Evolutionary conservation across 306 rosid species (phyloP).

Genomic region (Morella rubra): DNA sequence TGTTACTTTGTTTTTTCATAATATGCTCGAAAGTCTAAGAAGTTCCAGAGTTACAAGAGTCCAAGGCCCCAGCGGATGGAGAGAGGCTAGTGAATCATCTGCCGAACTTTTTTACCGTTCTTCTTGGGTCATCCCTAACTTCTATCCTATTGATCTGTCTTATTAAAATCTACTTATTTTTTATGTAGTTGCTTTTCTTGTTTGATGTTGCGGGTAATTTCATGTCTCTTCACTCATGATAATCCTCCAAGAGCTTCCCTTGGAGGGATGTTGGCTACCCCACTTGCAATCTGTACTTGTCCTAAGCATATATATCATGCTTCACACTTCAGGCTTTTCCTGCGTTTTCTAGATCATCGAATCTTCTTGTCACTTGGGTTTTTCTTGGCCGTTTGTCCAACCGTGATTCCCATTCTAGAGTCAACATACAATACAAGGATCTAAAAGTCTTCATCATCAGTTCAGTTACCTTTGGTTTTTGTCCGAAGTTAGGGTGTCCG

Average conservation of each 20-base stretch:
- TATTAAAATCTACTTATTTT: not conserved
- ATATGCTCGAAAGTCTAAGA: too few species aligned
- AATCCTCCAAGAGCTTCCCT: not conserved
- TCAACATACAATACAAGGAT: constrained; percentile 30
- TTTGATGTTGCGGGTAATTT: constrained; percentile 36
- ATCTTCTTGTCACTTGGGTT: constrained; percentile 21
- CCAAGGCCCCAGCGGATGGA: too few species aligned
- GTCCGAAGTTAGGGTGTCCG: constrained; percentile 7
- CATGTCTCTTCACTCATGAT: constrained; percentile 32
- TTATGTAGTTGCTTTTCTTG: not conserved
- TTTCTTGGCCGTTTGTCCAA: constrained; percentile 27
- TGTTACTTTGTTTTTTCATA: too few species aligned
- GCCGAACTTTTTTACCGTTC: constrained; percentile 12
- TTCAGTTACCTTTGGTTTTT: not conserved
- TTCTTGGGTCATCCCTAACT: constrained; percentile 3
- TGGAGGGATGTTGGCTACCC: not conserved
- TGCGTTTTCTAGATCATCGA: constrained; percentile 22
- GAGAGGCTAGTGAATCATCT: constrained; percentile 25
- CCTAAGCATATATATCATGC: not conserved
- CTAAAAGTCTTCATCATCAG: not conserved
- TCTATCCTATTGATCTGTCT: constrained; percentile 13
- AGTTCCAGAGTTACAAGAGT: too few species aligned
- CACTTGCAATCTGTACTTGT: constrained; percentile 14
- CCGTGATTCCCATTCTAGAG: constrained; percentile 4
- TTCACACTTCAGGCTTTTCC: constrained; percentile 12